These are phyloP conservation scores for Porcisia hertigi DNA, from an alignment of 208 protist species.

Conservation along the genomic window DNA sequence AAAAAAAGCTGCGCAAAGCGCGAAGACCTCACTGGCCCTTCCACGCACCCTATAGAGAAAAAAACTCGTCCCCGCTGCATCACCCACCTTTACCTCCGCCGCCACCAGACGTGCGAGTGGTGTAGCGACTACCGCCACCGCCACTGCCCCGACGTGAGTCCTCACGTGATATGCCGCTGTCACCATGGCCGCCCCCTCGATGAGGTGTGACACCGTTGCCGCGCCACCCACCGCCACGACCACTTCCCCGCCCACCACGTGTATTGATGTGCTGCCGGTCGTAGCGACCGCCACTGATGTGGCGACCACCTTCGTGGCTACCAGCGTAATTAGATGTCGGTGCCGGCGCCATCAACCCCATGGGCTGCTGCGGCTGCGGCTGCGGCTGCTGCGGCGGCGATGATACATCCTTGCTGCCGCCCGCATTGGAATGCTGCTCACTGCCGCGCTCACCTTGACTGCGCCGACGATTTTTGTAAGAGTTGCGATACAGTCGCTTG, in stretches of 20 bases:
- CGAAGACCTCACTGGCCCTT: not conserved
- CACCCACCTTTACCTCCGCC: slow-evolving; percentile 15
- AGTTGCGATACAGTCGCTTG: slow-evolving; percentile 26
- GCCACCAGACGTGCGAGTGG: slow-evolving; percentile 3
- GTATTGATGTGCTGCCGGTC: slow-evolving; percentile 1
- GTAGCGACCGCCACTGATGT: not conserved
- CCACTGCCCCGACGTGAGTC: slow-evolving; percentile 12
- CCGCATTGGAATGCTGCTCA: slow-evolving; percentile 11
- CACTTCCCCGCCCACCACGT: not conserved
- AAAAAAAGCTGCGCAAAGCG: not conserved
- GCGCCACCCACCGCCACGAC: slow-evolving; percentile 10
- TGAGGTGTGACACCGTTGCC: not conserved
- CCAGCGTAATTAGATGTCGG: slow-evolving; percentile 15
- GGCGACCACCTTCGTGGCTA: slow-evolving; percentile 18
- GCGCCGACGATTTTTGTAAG: slow-evolving; percentile 28
- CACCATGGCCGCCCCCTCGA: slow-evolving; percentile 5
- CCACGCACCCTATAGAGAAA: not conserved
- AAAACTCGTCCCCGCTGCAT: not conserved
- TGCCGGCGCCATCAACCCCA: slow-evolving; percentile 1
- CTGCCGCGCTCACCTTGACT: slow-evolving; percentile 14
- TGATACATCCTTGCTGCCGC: slow-evolving; percentile 13
- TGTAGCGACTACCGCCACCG: slow-evolving; percentile 11
- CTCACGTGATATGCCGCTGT: slow-evolving; percentile 10
- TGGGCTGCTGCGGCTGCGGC: slow-evolving; percentile 21
- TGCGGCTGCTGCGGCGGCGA: not conserved